Base-by-base conservation (phyloP, 2,329 filamentous ascomycete genomes). In the Epichloe uncinata region DNA sequence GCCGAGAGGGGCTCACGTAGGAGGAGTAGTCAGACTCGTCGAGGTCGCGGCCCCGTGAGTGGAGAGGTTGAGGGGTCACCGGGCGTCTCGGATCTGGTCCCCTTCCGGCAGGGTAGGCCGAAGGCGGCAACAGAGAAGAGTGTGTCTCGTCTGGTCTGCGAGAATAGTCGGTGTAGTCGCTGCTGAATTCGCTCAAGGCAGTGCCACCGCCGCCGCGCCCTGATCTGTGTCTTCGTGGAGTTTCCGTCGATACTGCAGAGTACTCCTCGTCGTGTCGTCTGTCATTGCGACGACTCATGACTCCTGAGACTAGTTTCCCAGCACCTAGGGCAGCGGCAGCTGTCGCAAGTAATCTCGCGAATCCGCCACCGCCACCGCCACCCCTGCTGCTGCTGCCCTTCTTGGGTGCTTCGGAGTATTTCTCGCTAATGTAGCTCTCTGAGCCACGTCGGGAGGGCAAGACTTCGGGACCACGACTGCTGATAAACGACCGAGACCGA, bases 401-500 rank as follows among this genome's bases (percentile, higher is more conserved):
- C 22, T 67, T 68, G 30, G 58, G 56, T 48, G 62, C 54, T n/a
- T 81, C 74, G 0, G 76, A 77, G 51, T 77, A 76, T 61, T 88
- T 87, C 55, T 88, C 83, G 38, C 84, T 77, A 35, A 75, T 66
- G 54, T 80, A 82, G 47, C 79, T 84, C 4, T 71, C 72, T 0
- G 78, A 82, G 3, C 63, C 70, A 34, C 70, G 67, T 41, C 74
- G 69, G 0, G 77, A 80, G 1, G 75, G 66, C 9, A 78, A 58
- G 2, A 77, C 73, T 52, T 79, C 75, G 1, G 73, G 69, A 5
- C 61, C 67, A 30, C 68, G 64, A 47, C 63, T 67, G 37, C 63
- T 61, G 50, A 62, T 63, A 38, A 64, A 60, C 1, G 65, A 68
- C 5, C 59, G 62, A 5, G 65, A 67, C 9, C 58, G 62, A 47